Evolutionary conservation across 2,329 filamentous ascomycete genomes (phyloP).

Genomic region (Neoarthrinium moseri): DNA sequence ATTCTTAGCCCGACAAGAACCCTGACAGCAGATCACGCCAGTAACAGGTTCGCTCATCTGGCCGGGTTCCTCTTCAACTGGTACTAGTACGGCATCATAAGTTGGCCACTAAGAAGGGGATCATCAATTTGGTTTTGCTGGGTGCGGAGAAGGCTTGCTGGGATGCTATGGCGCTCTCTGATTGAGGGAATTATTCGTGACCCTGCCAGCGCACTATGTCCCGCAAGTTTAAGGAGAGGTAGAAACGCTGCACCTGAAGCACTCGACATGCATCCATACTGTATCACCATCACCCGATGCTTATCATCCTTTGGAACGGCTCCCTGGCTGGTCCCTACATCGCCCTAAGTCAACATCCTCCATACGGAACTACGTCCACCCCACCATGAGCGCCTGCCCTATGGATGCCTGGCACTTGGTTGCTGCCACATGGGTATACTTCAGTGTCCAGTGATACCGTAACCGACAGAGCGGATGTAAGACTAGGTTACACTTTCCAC

Average conservation of each 20-base stretch:
- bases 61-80: not conserved
- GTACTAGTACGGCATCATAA: not conserved
- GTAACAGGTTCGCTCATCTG: not conserved
- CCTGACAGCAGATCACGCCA: not conserved
- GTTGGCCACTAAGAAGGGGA: not conserved
- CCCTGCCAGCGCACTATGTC: not conserved
- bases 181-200: conserved; percentile 5
- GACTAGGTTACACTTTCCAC: no score
- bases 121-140: not conserved
- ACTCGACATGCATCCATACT: not conserved
- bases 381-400: no score
- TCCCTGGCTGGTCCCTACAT: not conserved
- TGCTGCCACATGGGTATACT: no score
- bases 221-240: not conserved
- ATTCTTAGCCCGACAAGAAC: not conserved
- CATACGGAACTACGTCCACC: no score
- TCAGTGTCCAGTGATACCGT: no score
- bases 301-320: not conserved
- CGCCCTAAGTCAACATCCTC: no score
- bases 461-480: no score
- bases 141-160: not conserved
- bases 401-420: no score
- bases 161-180: not conserved
- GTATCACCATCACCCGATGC: not conserved
- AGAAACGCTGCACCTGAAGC: not conserved